Evolutionary conservation across 306 rosid genomes (phyloP), one percentile per base, ranked within the genome.

Genomic region (Aeschynomene evenia): DNA sequence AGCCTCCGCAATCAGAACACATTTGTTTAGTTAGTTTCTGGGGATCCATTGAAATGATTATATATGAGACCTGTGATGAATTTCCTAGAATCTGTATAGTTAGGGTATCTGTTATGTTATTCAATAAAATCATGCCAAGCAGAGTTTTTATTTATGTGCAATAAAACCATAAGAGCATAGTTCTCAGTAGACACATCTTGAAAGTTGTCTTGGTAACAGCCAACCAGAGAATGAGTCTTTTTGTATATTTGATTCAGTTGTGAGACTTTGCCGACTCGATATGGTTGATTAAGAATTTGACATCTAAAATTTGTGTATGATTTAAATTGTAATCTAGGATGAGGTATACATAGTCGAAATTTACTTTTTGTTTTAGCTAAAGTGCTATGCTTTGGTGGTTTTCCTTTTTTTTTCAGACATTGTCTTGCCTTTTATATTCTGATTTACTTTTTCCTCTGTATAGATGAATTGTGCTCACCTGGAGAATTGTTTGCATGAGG

Each of bases 391-490:
- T 48, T 63, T 53, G 45, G 34, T 14, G 10, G 15, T 72, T 66
- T 58, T 48, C 62, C 0, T 14, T 15, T 22, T 31, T 39, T 43
- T 48, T 62, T 45, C 10, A 24, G 34, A 7, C 23, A 43, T 54
- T 70, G 64, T 26, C 40, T 19, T 11, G 6, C 45, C 43, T 45
- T 53, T 66, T 50, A 11, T 40, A 21, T 63, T 16, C 71, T 66
- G 48, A 79, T 71, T 60, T 21, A 20, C 20, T 16, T 56, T 51
- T 51, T 56, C 71, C 62, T 56, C 64, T 68, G 54, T 46, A 59
- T 89, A 95, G 99, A 85, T 95, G 97, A 95, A 95, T 77, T 95
- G 99, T 83, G 99, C 91, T 66, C 97, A 91, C 80, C 71, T 95
- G 83, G 99, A 95, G 84, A 95, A 89, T 71, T 91, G 96, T 74